Percentiles rank a stretch among this genome's conserved stretches.
These are phyloP conservation scores for Pichia sp. DNA, from an alignment of 1,139 yeast genomes.

Conservation along the genomic window DNA sequence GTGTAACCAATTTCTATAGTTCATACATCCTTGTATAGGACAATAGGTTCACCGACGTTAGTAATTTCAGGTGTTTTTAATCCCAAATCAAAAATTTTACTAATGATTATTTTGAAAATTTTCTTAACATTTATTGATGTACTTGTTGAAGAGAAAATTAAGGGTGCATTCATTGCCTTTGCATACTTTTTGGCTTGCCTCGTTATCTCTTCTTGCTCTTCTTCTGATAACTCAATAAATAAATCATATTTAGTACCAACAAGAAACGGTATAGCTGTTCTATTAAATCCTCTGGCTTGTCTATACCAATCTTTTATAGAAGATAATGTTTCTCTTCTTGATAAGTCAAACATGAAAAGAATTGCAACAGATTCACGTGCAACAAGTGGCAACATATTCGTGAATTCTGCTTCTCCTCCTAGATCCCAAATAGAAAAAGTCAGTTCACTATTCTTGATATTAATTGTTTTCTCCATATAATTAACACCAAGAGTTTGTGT, in stretches of 20 bases:
- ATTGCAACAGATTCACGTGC: constrained; percentile 93
- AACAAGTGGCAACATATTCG: constrained; percentile 91
- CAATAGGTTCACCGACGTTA: constrained; percentile 81
- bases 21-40: constrained; percentile 47
- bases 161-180: constrained; percentile 82
- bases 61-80: constrained; percentile 78
- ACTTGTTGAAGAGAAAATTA: constrained; percentile 86
- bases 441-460: constrained; percentile 80
- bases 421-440: constrained; percentile 93
- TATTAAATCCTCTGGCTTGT: constrained; percentile 86
- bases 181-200: constrained; percentile 84
- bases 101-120: constrained; percentile 82
- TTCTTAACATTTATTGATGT: constrained; percentile 92
- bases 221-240: constrained; percentile 70
- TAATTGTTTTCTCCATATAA: constrained; percentile 86
- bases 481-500: constrained; percentile 94
- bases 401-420: constrained; percentile 95
- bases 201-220: constrained; percentile 81
- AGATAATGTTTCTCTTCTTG: constrained; percentile 78
- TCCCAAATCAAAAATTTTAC: constrained; percentile 86
- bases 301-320: constrained; percentile 93
- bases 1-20: neutral
- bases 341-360: constrained; percentile 84
- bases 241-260: constrained; percentile 93
- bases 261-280: constrained; percentile 84